Conservation (phyloP, 768 basidiomycete species). For the Tephrocybe sp. region DNA sequence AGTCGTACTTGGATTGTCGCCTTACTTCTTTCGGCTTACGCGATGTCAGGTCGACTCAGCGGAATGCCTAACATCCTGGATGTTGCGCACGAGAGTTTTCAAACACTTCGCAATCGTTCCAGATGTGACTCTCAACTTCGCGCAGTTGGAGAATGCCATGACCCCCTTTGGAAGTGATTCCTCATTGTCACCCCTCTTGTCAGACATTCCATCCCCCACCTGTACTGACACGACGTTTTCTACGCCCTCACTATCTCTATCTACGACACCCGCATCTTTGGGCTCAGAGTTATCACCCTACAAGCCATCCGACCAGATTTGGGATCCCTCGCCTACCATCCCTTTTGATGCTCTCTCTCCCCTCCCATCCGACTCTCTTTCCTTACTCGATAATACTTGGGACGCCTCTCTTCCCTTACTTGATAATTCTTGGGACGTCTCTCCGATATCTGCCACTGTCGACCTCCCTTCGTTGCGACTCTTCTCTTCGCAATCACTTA, state of each 20-base stretch:
- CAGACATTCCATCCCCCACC: background rate
- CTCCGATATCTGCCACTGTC: background rate
- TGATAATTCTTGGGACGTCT: no score
- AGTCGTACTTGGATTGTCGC: background rate
- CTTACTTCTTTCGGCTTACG: background rate
- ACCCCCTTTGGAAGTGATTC: background rate
- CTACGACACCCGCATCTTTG: background rate
- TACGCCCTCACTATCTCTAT: background rate
- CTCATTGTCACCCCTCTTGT: background rate
- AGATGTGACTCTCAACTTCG: slow-evolving; percentile 4
- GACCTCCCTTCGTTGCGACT: background rate
- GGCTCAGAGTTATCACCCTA: background rate
- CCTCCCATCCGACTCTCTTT: background rate
- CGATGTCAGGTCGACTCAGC: background rate
- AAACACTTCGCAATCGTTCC: slow-evolving; percentile 4
- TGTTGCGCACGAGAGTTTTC: background rate
- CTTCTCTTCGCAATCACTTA: background rate
- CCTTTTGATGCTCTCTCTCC: background rate
- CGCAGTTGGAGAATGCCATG: slow-evolving; percentile 1
- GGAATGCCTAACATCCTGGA: no score
- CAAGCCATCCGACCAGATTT: background rate
- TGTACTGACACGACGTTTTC: background rate
- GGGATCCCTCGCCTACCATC: background rate
- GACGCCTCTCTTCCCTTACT: background rate
- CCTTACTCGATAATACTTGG: background rate